phyloP scores from a whole-genome alignment of 2,329 filamentous ascomycete species.

The Neonectria magnoliae region DNA sequence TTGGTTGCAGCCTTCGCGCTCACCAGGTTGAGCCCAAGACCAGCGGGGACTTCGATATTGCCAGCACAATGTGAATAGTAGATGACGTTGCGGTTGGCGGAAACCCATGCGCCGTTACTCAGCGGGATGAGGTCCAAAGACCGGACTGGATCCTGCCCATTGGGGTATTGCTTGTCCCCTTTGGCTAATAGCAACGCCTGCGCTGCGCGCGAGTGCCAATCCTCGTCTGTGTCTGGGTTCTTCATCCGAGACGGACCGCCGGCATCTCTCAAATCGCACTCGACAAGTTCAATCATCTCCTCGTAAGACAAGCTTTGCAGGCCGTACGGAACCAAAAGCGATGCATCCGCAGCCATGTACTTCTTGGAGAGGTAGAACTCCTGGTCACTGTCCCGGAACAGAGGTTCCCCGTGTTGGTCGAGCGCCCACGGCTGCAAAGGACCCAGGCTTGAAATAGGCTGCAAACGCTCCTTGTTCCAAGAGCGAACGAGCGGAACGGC shows the following conservation, averaged over 20 bases:
- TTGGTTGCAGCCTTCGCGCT: conserved; percentile 21
- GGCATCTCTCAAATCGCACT: conserved; percentile 13
- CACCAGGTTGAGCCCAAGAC: conserved; percentile 24
- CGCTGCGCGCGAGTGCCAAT: conserved; percentile 34
- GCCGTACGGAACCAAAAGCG: conserved; percentile 18
- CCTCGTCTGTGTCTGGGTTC: not conserved
- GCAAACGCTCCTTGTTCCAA: conserved; percentile 1
- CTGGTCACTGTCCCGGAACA: conserved; percentile 27
- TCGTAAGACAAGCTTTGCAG: not conserved
- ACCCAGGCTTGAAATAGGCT: conserved; percentile 17
- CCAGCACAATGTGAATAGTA: conserved; percentile 28
- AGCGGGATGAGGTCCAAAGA: conserved; percentile 29
- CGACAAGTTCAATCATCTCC: conserved; percentile 16
- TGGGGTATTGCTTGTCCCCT: not conserved
- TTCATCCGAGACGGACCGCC: conserved; percentile 26
- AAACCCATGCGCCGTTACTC: conserved; percentile 28
- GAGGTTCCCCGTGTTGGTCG: conserved; percentile 26
- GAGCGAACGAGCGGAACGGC: conserved; percentile 21
- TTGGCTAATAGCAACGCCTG: conserved; percentile 3
- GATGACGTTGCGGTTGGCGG: conserved; percentile 7
- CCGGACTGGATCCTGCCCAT: not conserved
- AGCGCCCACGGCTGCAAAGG: conserved; percentile 18
- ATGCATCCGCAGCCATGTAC: conserved; percentile 21
- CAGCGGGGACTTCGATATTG: conserved; percentile 20
- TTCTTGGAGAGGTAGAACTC: conserved; percentile 34